Evolutionary conservation across 2,329 filamentous ascomycete genomes (phyloP).

Genomic region (Myriosclerotinia curreyana): DNA sequence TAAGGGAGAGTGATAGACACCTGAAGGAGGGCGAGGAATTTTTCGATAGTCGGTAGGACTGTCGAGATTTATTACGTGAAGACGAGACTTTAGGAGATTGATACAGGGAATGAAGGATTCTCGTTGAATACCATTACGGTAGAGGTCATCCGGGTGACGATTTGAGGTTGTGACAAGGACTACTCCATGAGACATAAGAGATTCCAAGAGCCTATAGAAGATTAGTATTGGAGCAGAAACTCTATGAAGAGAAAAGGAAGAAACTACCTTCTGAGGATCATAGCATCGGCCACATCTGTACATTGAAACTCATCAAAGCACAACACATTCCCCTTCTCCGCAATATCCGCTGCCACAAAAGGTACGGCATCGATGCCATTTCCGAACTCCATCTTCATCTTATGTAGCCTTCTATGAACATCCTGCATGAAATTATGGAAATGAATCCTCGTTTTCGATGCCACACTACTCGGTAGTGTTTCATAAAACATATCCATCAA

Average conservation of each 20-base stretch:
- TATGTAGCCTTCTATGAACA: constrained; percentile 86
- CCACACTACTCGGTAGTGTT: constrained; percentile 76
- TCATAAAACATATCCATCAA: constrained; percentile 98
- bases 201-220: constrained; percentile 66
- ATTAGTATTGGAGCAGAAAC: constrained; percentile 15
- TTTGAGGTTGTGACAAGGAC: constrained; percentile 96
- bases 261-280: constrained; percentile 80
- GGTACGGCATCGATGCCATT: constrained; percentile 87
- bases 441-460: constrained; percentile 86
- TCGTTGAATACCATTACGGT: constrained; percentile 96
- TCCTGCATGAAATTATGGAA: constrained; percentile 99
- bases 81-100: constrained; percentile 76
- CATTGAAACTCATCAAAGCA: constrained; percentile 99
- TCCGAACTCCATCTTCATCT: constrained; percentile 83
- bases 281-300: constrained; percentile 96
- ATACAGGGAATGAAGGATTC: constrained; percentile 96
- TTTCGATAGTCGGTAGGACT: constrained; percentile 96
- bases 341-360: constrained; percentile 92
- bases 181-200: constrained; percentile 93
- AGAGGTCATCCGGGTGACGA: constrained; percentile 91
- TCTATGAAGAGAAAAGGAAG: not conserved
- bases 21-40: constrained; percentile 86
- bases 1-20: constrained; percentile 88
- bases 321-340: constrained; percentile 76
- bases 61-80: constrained; percentile 91